Base-by-base conservation (phyloP, 2,329 filamentous ascomycete genomes). In the Aspergillus sp. region DNA sequence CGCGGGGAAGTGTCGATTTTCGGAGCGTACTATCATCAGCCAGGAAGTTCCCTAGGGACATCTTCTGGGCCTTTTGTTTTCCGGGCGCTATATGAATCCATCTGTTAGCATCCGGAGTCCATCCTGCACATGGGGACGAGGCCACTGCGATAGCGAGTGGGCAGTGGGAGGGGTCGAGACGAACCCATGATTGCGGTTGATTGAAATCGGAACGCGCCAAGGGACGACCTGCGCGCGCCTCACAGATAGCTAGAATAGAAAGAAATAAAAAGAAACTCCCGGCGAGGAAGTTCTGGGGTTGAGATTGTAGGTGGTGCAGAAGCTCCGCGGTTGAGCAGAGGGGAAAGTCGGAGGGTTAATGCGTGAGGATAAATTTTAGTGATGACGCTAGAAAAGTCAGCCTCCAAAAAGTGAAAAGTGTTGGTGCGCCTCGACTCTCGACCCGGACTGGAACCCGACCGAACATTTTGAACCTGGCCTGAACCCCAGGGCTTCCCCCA, bases 41-140 rank as follows among this genome's bases (percentile, higher is more conserved):
- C 83, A 99, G 86, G 86, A 99, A 99, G 80, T 91, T 90, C 83
- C 91, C 91, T 75, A 98, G 88, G 83, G 90, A 91, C 90, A 99
- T 93, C 85, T 96, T 99, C 87, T 96, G 89, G 78, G 86, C 84
- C 80, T 96, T 89, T 82, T 91, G 90, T 83, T 96, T 96, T 78
- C 93, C 90, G 68, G 93, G 93, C 85, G 90, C 93, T 96, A 73
- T 60, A 74, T 49, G 56, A 53, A 61, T 61, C 66, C 56, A 63
- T 63, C 59, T 39, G 76, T 86, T 69, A 86, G 83, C 74, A 70
- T 64, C 62, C 62, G 67, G 59, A 15, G 53, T 62, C 52, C 19
- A 40, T 15, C 51, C 41, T 51, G 61, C 53, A 51, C 24, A 53
- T 51, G 55, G 58, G 56, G 13, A 39, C 37, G 48, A 50, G 33